Conservation (phyloP, 1,139 yeast genomes). For the Spathaspora sp. region DNA sequence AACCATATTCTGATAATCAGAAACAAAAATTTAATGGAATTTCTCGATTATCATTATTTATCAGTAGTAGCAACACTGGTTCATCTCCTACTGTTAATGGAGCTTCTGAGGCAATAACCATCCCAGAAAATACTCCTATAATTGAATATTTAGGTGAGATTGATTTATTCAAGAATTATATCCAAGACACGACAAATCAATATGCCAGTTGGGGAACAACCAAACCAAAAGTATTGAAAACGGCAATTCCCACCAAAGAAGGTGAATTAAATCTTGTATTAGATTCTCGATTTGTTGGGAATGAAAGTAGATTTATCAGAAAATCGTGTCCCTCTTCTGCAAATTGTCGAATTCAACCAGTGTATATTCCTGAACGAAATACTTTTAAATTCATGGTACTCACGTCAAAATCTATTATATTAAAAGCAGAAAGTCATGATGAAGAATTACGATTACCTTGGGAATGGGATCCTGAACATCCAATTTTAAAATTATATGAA, state of each 20-base stretch:
- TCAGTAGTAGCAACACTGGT: slow-evolving; percentile 21
- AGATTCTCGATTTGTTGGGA: slow-evolving; percentile 81
- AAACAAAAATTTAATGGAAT: slow-evolving; percentile 73
- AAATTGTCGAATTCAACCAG: slow-evolving; percentile 64
- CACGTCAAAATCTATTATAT: slow-evolving; percentile 53
- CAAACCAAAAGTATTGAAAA: slow-evolving; percentile 67
- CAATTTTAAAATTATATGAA: slow-evolving; percentile 55
- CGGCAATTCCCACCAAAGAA: slow-evolving; percentile 36
- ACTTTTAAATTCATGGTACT: slow-evolving; percentile 56
- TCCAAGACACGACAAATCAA: slow-evolving; percentile 67
- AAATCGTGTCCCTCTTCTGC: slow-evolving; percentile 66
- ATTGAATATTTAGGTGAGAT: slow-evolving; percentile 75
- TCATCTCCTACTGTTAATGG: neutral
- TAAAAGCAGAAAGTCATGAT: slow-evolving; percentile 26
- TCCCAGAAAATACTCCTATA: slow-evolving; percentile 53
- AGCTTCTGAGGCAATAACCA: slow-evolving; percentile 17
- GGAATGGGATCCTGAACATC: slow-evolving; percentile 87
- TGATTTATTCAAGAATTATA: slow-evolving; percentile 61
- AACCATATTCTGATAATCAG: slow-evolving; percentile 52
- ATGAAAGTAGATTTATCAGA: slow-evolving; percentile 71
- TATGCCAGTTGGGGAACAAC: slow-evolving; percentile 81
- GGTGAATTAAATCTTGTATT: slow-evolving; percentile 41
- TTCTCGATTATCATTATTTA: slow-evolving; percentile 64
- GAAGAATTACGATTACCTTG: slow-evolving; percentile 79
- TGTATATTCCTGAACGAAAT: slow-evolving; percentile 46